Percentiles rank a stretch among this genome's conserved stretches.
phyloP scores from a whole-genome alignment of 352 stramenopile species.

The Phytophthora crassamura region DNA sequence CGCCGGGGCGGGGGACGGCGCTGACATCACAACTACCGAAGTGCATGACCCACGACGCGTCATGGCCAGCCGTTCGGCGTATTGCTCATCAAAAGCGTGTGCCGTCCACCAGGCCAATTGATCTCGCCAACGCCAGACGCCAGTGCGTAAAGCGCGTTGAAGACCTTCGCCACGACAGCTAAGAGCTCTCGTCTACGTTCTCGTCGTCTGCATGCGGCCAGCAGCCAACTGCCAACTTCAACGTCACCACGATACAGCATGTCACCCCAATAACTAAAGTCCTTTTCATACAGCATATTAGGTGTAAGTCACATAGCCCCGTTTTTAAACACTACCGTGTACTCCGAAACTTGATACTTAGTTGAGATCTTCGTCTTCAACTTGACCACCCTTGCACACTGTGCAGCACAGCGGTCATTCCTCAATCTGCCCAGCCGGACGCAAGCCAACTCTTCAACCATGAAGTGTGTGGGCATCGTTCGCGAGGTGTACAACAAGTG shows the following conservation, averaged over 20 bases:
- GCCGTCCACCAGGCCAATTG: too few relatives aligned
- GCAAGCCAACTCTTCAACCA: constrained; percentile 10
- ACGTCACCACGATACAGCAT: background rate
- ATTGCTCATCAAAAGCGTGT: constrained; percentile 28
- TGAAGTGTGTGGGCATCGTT: constrained; percentile 88
- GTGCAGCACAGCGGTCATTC: constrained; percentile 29
- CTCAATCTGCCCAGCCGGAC: constrained; percentile 12
- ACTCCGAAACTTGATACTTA: too few relatives aligned
- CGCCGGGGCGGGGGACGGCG: background rate
- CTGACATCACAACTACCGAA: constrained; percentile 10
- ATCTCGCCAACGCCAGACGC: too few relatives aligned
- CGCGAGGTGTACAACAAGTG: constrained; percentile 96
- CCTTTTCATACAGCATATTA: background rate
- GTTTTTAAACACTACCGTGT: too few relatives aligned
- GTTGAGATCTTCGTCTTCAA: constrained; percentile 20
- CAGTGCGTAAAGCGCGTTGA: too few relatives aligned
- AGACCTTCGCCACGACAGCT: too few relatives aligned
- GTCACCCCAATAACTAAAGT: too few relatives aligned
- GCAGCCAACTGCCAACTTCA: too few relatives aligned
- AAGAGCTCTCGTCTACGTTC: too few relatives aligned
- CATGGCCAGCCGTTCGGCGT: constrained; percentile 25
- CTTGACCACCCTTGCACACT: constrained; percentile 7
- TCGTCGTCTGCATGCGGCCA: too few relatives aligned
- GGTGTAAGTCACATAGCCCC: too few relatives aligned
- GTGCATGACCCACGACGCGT: constrained; percentile 22